These are phyloP conservation scores for Flaveria linearis DNA, from an alignment of 129 eudicot genomes.

Conservation along the genomic window DNA sequence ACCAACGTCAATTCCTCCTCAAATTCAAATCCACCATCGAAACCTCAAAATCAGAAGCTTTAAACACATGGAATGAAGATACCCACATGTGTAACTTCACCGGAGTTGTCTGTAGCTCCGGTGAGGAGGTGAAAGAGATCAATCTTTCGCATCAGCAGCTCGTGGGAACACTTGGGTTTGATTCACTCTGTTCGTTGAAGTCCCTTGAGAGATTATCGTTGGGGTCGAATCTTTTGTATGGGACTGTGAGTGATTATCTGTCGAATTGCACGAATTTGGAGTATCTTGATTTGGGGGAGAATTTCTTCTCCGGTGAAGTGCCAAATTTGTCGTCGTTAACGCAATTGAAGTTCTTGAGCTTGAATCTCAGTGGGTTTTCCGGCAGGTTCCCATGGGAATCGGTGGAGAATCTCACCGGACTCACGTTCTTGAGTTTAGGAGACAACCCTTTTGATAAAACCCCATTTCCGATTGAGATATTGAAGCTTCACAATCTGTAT, in stretches of 20 bases:
- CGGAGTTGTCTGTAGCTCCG: conserved; percentile 45
- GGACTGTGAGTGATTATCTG: conserved; percentile 34
- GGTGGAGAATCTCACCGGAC: conserved; percentile 40
- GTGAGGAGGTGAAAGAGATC: conserved; percentile 40
- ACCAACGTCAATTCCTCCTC: conserved; percentile 47
- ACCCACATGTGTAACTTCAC: conserved; percentile 51
- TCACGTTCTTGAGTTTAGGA: conserved; percentile 57
- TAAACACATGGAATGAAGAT: conserved; percentile 45
- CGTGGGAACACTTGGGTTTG: conserved; percentile 46
- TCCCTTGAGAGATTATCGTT: conserved; percentile 47
- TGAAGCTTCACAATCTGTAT: conserved; percentile 40
- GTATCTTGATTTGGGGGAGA: conserved; percentile 48
- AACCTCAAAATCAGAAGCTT: conserved; percentile 28
- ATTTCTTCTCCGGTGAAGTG: conserved; percentile 48
- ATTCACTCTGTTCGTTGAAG: conserved; percentile 47
- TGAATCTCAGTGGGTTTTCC: conserved; percentile 48
- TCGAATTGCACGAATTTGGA: conserved; percentile 50
- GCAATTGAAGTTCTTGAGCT: conserved; percentile 40
- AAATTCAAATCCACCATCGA: conserved; percentile 49
- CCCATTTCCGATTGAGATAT: conserved; percentile 57
- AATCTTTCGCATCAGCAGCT: conserved; percentile 42
- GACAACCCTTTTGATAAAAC: conserved; percentile 55
- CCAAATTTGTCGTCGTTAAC: conserved; percentile 52
- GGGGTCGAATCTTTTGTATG: conserved; percentile 42
- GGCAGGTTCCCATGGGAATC: conserved; percentile 65